Conservation (phyloP, 768 basidiomycete species). For the Suillus cothurnatus region DNA sequence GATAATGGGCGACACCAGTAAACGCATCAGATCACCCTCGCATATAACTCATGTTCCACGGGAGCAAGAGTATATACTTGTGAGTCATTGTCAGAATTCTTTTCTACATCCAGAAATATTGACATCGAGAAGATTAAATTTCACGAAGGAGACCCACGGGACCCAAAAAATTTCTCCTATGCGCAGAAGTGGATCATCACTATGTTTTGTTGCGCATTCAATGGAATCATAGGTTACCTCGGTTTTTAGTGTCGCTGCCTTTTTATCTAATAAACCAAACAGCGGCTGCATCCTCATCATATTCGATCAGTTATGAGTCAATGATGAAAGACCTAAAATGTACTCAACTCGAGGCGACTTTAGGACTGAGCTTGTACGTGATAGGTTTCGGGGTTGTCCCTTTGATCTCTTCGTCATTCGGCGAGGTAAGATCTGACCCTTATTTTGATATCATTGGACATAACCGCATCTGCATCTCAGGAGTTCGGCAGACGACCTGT, state of each 20-base stretch:
- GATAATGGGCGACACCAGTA: not conserved
- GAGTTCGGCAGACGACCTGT: constrained; percentile 68
- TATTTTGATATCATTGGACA: not conserved
- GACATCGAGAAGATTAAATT: constrained; percentile 38
- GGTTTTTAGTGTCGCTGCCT: not conserved
- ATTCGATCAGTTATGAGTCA: constrained; percentile 53
- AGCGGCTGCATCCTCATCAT: constrained; percentile 56
- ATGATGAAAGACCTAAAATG: constrained; percentile 52
- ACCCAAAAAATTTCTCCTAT: constrained; percentile 40
- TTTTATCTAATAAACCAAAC: constrained; percentile 1
- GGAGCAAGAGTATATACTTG: not conserved
- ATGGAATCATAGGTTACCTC: constrained; percentile 22
- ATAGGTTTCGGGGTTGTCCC: constrained; percentile 64
- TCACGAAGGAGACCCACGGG: constrained; percentile 37
- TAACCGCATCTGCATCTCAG: constrained; percentile 26
- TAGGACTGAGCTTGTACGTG: constrained; percentile 54
- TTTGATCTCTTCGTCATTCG: constrained; percentile 64
- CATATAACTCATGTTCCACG: not conserved
- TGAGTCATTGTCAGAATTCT: not conserved
- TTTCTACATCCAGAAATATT: not conserved
- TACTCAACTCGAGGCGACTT: constrained; percentile 43
- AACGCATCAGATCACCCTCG: not conserved
- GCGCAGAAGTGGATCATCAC: constrained; percentile 47
- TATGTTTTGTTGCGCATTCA: constrained; percentile 29
- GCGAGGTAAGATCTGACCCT: constrained; percentile 42